phyloP scores from a whole-genome alignment of 768 basidiomycete genomes.

The Suillus occidentalis region DNA sequence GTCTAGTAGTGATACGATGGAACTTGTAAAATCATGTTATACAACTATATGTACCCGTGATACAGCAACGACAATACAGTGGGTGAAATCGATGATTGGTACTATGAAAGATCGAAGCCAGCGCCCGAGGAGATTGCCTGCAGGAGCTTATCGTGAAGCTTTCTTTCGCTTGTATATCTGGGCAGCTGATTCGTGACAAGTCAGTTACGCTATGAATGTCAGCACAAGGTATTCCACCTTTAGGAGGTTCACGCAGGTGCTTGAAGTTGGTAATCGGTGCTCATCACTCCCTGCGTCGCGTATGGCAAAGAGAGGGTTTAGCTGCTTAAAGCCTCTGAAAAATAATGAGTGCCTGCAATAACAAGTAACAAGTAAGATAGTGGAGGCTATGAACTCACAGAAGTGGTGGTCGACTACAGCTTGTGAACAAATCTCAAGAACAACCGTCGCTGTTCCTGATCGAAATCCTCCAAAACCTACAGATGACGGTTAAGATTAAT shows the following conservation, averaged over 20 bases:
- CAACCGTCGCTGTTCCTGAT: conserved; percentile 74
- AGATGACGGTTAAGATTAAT: conserved; percentile 1
- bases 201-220: conserved; percentile 9
- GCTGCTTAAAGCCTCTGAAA: conserved; percentile 77
- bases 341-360: neutral
- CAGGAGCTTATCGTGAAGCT: conserved; percentile 72
- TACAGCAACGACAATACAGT: neutral
- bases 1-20: conserved; percentile 15
- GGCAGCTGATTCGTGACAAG: conserved; percentile 54
- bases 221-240: conserved; percentile 53
- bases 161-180: conserved; percentile 59
- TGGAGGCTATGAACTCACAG: conserved; percentile 50
- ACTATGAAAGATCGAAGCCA: conserved; percentile 88
- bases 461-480: conserved; percentile 76
- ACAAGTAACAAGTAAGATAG: neutral
- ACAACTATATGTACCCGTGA: conserved; percentile 9
- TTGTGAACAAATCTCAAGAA: conserved; percentile 92
- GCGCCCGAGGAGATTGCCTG: conserved; percentile 87
- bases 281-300: conserved; percentile 78
- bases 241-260: conserved; percentile 90
- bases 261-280: conserved; percentile 67
- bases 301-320: conserved; percentile 87
- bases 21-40: conserved; percentile 14
- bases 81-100: too few relatives aligned
- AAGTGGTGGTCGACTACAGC: conserved; percentile 85